Evolutionary conservation across 768 basidiomycete genomes (phyloP).

Genomic region (Rhodotorula toruloides): DNA sequence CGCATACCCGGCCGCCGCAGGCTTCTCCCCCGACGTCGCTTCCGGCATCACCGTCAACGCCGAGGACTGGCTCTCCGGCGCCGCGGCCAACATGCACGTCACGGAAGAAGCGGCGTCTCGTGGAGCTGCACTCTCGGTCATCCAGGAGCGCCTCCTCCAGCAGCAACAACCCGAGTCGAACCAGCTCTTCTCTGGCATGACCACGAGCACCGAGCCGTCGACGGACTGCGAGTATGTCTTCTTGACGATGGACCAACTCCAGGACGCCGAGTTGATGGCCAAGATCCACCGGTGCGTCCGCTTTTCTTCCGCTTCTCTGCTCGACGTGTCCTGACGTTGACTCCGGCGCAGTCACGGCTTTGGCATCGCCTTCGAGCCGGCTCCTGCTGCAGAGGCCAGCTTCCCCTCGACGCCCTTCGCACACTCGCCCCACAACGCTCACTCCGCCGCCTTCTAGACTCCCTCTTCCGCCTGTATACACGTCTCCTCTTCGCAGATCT

Average conservation of each 20-base stretch:
- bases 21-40: constrained; percentile 18
- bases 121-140: constrained; percentile 12
- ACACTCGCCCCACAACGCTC: background rate
- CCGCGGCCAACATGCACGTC: background rate
- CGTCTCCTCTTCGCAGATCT: background rate
- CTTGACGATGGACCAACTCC: constrained; percentile 17
- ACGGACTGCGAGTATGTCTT: constrained; percentile 16
- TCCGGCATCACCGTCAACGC: background rate
- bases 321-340: background rate
- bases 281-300: constrained; percentile 11
- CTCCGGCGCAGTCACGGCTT: constrained; percentile 17
- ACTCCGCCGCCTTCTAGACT: background rate
- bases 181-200: background rate
- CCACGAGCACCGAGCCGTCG: background rate
- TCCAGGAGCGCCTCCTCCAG: constrained; percentile 1
- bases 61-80: background rate
- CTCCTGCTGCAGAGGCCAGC: background rate
- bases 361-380: constrained; percentile 25
- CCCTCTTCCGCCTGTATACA: background rate
- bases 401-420: background rate
- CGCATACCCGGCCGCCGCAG: background rate
- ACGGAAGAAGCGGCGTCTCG: background rate
- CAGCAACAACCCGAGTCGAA: background rate
- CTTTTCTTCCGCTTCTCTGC: background rate
- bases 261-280: constrained; percentile 1